Base-by-base conservation (phyloP, 495 filamentous ascomycete species). In the Acidomyces sp. region DNA sequence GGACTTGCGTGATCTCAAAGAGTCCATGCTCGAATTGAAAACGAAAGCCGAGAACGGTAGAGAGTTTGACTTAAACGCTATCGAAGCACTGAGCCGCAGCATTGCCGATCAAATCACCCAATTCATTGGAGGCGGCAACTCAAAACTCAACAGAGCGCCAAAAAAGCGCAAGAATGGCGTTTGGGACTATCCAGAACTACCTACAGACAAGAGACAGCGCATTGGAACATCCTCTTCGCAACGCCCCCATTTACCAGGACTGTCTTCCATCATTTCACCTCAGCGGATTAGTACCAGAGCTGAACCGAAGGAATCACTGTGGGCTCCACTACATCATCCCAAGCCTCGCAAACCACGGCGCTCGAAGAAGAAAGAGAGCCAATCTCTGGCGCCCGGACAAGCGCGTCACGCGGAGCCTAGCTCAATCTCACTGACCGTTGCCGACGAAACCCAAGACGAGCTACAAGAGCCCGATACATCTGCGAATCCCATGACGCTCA, bases 181-280 rank as follows among this genome's bases (percentile, higher is more conserved):
- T 22, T 51, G 48, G 48, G 27, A 38, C 22, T 51, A 30, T 35
- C 48, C 48, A 15, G 43, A 42, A 4, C 19, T 46, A 4, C 43
- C 48, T 7, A 39, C 25, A 3, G 34, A 29, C 29, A 46, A 46
- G 24, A 11, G 34, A 9, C n/a, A 25, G 20, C 21, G 34, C 7
- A 26, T 16, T 9, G 18, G 2, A 11, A 10, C 9, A 10, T 6
- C 19, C 6, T 17, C 13, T 6, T 26, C 42, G 6, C 18, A 12
- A n/a, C 11, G 9, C 20, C 24, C 25, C 15, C 24, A 21, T 2
- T 23, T 45, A 12, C 9, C 42, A 12, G 4, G 22, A 3, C 17
- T 45, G 9, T 34, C 31, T 6, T 12, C 31, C 6, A 18, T 16
- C 31, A 10, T 45, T 13, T 45, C 42, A 3, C 27, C 42, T 22